Percentiles rank a stretch among this genome's conserved stretches.
Conservation (phyloP, 2,329 filamentous ascomycete species). For the Aspergillus sp. region DNA sequence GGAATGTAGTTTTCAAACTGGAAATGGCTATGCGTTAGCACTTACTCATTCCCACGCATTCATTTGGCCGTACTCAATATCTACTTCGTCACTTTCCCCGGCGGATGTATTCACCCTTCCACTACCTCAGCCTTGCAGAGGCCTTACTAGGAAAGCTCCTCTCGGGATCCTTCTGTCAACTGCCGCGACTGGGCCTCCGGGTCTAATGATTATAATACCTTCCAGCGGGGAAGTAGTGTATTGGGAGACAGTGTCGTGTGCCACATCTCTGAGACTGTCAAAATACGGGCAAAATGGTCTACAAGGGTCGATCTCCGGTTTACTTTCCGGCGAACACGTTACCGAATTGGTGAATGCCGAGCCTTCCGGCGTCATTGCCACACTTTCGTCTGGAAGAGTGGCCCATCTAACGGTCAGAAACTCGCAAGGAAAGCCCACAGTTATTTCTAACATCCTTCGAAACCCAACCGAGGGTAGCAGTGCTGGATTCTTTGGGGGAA, state of each 20-base stretch:
- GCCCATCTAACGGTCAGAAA: constrained; percentile 83
- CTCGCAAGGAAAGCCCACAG: constrained; percentile 71
- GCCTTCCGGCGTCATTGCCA: constrained; percentile 75
- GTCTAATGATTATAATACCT: constrained; percentile 78
- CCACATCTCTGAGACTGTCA: constrained; percentile 73
- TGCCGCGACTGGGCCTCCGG: constrained; percentile 70
- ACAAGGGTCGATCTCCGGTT: constrained; percentile 62
- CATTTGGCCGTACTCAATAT: constrained; percentile 74
- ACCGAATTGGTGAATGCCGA: constrained; percentile 75
- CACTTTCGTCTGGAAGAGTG: constrained; percentile 75
- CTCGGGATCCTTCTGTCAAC: constrained; percentile 75
- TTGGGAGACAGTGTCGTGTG: constrained; percentile 91
- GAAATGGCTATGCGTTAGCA: constrained; percentile 65
- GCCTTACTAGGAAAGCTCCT: constrained; percentile 62
- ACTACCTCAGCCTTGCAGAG: constrained; percentile 63
- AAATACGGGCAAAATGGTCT: constrained; percentile 73
- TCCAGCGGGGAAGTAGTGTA: constrained; percentile 78
- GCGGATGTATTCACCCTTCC: constrained; percentile 68
- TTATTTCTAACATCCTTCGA: constrained; percentile 69
- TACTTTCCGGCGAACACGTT: constrained; percentile 71
- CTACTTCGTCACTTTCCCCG: constrained; percentile 21
- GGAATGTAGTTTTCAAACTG: constrained; percentile 57
- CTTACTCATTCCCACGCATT: constrained; percentile 75
- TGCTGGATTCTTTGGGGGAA: constrained; percentile 68
- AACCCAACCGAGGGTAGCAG: constrained; percentile 47